Evolutionary conservation across 805 yeast species (phyloP), one percentile per base, ranked within the genome.

Genomic region (Debaryomyces castellii): DNA sequence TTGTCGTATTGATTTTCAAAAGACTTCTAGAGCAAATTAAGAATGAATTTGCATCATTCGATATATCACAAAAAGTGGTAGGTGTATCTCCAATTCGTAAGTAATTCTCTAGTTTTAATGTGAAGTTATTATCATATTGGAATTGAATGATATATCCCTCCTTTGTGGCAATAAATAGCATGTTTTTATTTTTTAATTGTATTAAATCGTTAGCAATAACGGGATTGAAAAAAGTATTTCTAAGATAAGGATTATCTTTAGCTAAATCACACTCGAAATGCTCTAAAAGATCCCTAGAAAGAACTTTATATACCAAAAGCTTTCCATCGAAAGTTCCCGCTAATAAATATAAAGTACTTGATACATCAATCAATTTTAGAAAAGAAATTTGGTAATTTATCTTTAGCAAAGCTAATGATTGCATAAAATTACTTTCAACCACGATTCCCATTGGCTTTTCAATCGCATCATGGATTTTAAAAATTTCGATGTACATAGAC

Each of bases 1-100:
- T 60, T 41, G 60, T 55, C 8, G 57, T 48, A 46, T 69, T 63
- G 28, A 71, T 45, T 16, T 69, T 46, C 73, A 73, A 72, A 1
- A 68, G 41, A 16, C 58, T 55, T 16, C 63, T 61, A 28, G 67
- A 58, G 17, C 49, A 44, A 1, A 59, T 57, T 25, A 66, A 54
- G 5, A 63, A 44, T n/a, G 55, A 52, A n/a, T 55, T 51, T 1
- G 46, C 42, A 40, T 65, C 65, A 7, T 36, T 45, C 5, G 23
- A 22, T 23, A 54, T 39, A 2, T 42, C 25, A 27, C 48, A 38
- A 17, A 66, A 51, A n/a, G 41, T 47, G 2, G 69, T 54, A 3
- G 66, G 62, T 8, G 60, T 52, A 10, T 59, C 62, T 14, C 71
- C 62, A 6, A 71, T 42, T 33, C 51, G 49, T 16, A 67, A 51